Evolutionary conservation across 2,329 filamentous ascomycete species (phyloP), one percentile per base, ranked within the genome.

Genomic region (Aureobasidium vineae): DNA sequence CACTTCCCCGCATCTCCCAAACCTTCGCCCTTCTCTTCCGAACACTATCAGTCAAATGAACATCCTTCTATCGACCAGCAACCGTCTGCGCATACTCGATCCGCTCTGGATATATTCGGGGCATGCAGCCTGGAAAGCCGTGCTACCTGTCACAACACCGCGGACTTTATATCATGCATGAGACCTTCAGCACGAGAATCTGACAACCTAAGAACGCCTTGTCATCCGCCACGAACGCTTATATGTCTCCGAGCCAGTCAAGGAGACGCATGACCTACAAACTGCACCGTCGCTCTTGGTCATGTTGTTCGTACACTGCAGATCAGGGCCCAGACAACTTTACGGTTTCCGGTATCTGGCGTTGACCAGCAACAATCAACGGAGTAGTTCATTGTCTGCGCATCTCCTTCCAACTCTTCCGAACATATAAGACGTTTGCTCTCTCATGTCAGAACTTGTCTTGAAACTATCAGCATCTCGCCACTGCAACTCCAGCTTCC

Each of bases 1-100:
- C 21, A n/a, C 36, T 57, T 57, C 36, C 15, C 53, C 53, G 53
- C 53, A 57, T 33, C 19, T 36, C 36, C 53, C 53, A 40, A 57
- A 41, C 38, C 23, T 57, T 41, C 5, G 2, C 16, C 28, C 50
- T 36, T 21, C 19, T 21, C 41, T 47, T 23, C 19, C 5, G 3
- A 5, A 28, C 28, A 28, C 28, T 5, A 28, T 28, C 28, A 28
- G 28, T 28, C 28, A 3, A 28, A 3, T 28, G 5, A 5, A 28
- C 28, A 28, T 5, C 5, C 28, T 28, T 28, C 28, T 5, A 28
- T 28, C 28, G 28, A 28, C 3, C 28, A 28, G 28, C 5, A 28
- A 28, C 28, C 28, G 28, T 28, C 28, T 28, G 28, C 28, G 28
- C 28, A 28, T 5, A 28, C 28, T 28, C 28, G 5, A 28, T 28